Conservation (phyloP, 805 yeast species). For the Yarrowia sp. region DNA sequence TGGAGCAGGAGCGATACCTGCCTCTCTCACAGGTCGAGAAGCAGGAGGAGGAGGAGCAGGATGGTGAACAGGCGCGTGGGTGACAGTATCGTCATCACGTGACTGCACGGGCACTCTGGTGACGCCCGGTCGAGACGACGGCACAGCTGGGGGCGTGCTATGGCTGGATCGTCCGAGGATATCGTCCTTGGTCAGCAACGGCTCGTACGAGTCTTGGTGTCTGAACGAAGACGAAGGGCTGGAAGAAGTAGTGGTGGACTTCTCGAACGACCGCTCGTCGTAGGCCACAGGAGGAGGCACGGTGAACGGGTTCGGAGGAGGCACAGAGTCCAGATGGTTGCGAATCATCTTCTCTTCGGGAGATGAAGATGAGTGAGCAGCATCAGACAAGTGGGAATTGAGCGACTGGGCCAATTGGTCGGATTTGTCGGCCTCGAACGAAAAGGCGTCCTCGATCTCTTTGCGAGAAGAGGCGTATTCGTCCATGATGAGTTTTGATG, state of each 20-base stretch:
- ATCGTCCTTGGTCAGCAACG: neutral
- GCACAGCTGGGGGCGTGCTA: neutral
- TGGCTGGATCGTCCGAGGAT: neutral
- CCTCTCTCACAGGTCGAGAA: neutral
- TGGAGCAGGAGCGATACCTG: neutral
- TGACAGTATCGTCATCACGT: neutral
- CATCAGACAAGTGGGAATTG: neutral
- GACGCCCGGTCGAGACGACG: neutral
- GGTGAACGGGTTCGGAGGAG: slow-evolving; percentile 16
- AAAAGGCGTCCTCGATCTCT: slow-evolving; percentile 13
- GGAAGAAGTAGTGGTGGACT: neutral
- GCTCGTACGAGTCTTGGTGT: neutral
- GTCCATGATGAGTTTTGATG: neutral
- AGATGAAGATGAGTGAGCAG: no score
- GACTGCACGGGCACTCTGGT: neutral
- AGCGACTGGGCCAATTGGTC: neutral
- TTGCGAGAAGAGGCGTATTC: slow-evolving; percentile 7
- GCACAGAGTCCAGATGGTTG: neutral
- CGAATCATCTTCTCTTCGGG: slow-evolving; percentile 24
- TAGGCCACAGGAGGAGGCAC: slow-evolving; percentile 14
- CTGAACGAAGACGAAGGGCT: neutral
- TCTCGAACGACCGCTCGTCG: neutral
- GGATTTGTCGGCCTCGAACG: neutral
- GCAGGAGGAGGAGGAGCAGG: slow-evolving; percentile 9
- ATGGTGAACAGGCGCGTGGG: neutral